Base-by-base conservation (phyloP, 495 filamentous ascomycete species). In the Xylaria telfairii region DNA sequence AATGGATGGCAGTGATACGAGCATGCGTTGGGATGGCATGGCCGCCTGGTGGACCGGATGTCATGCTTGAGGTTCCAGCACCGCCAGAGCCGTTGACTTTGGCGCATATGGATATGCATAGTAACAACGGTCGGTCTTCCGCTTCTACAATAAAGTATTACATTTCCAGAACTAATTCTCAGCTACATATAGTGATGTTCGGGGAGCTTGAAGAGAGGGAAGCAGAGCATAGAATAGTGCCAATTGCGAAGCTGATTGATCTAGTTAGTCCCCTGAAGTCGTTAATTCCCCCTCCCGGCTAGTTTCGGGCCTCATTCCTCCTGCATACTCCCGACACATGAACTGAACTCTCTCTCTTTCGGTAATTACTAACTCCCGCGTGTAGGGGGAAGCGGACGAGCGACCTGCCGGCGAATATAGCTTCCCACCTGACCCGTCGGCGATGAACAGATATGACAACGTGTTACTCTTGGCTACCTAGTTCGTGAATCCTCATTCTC, bases 21-120 rank as follows among this genome's bases (percentile, higher is more conserved):
- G 30, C 54, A 59, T 59, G 54, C 21, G 54, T 59, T 17, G 54
- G 54, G 54, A 59, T 59, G 54, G 54, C 54, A 59, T 59, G 54
- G 54, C 54, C 54, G 32, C 54, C 54, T 59, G 54, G 32, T 12
- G 54, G 54, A 37, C 54, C 30, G 54, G 17, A 59, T n/a, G 54
- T 37, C 19, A 17, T 34, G 32, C 54, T 59, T 10, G 54, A 59
- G 54, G 54, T 37, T 59, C 54, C 54, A 37, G 32, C 54, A n/a
- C 28, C 28, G 32, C 8, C 54, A 10, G 54, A 37, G 54, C 54
- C 54, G 32, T 59, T 12, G 19, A 59, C 54, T 37, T 59, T 59
- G 28, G 54, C 54, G 54, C 54, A 59, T 37, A 59, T 59, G 54
- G 54, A 59, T 37, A 19, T 59, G 9, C 54, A 59, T 37, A 59